Base-by-base conservation (phyloP, 2,329 filamentous ascomycete species). In the Arthrobotrys iridis region DNA sequence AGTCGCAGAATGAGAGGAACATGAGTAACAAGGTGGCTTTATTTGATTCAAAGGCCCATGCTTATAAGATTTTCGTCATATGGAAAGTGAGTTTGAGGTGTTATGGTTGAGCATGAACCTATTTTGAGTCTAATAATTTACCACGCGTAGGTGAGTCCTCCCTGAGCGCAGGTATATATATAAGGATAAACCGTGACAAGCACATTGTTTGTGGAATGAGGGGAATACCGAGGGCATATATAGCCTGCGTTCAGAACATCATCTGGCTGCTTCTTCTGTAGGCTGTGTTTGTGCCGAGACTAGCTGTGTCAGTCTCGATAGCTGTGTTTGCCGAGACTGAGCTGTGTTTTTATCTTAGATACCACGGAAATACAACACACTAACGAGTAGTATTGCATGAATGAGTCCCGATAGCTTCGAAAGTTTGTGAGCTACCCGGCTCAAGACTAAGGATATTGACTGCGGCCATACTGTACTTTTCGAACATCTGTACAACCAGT, bases 21-120 rank as follows among this genome's bases (percentile, higher is more conserved):
- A 43, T 11, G 55, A 59, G 37, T 59, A 59, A 43, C 37, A 59
- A 43, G n/a, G 55, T 59, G 55, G 11, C 37, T 35, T 43, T 28
- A 20, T 10, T 7, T 10, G n/a, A 2, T 33, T 52, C 20, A 13
- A 13, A 46, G 2, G 4, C 6, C 10, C 22, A 26, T n/a, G 24
- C n/a, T 10, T 30, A 15, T 30, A 30, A 15, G 24, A 8, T 2
- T 11, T 28, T 18, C 26, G 22, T 35, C 26, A 52, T 6, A 11
- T 22, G 40, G 40, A 4, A 52, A 52, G 48, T 3, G 8, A 7
- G 15, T 35, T 52, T 35, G 48, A 52, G 48, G 15, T 8, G 26
- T 52, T 20, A 18, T 33, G 2, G 7, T 18, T 24, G 33, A 40
- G 30, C 7, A 37, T 15, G 28, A 15, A 20, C 24, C 1, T 24